phyloP scores from a whole-genome alignment of 2,329 filamentous ascomycete genomes.

The Verticillium nubilum region DNA sequence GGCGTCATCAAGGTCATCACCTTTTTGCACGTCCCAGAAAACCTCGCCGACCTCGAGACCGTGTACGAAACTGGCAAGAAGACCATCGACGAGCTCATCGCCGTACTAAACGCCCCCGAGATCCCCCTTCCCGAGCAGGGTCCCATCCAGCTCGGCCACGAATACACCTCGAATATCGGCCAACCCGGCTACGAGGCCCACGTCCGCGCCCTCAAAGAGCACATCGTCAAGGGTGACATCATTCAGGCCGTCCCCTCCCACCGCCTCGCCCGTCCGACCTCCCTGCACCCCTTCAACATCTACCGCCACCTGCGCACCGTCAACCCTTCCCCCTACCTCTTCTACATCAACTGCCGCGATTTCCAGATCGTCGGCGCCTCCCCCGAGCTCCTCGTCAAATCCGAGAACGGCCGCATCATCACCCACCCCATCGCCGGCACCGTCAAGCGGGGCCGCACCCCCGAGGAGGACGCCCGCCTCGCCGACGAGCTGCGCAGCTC shows the following conservation, averaged over 20 bases:
- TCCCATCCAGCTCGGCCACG: slow-evolving; percentile 65
- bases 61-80: slow-evolving; percentile 65
- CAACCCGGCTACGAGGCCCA: slow-evolving; percentile 85
- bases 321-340: slow-evolving; percentile 95
- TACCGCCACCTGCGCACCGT: slow-evolving; percentile 95
- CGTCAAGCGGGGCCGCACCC: slow-evolving; percentile 76
- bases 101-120: slow-evolving; percentile 66
- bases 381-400: slow-evolving; percentile 90
- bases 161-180: slow-evolving; percentile 91
- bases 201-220: slow-evolving; percentile 78
- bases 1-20: slow-evolving; percentile 91
- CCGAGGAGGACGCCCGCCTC: slow-evolving; percentile 75
- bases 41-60: slow-evolving; percentile 50
- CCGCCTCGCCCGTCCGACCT: slow-evolving; percentile 82
- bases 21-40: slow-evolving; percentile 67
- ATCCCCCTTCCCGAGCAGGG: slow-evolving; percentile 72
- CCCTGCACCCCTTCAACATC: slow-evolving; percentile 94
- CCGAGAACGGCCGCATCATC: slow-evolving; percentile 79
- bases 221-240: slow-evolving; percentile 89
- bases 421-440: slow-evolving; percentile 97
- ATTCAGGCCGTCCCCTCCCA: slow-evolving; percentile 97
- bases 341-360: slow-evolving; percentile 86
- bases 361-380: slow-evolving; percentile 96
- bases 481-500: slow-evolving; percentile 72
- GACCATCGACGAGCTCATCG: slow-evolving; percentile 62